Conservation (phyloP, 768 basidiomycete species). For the Boletus coccyginus region DNA sequence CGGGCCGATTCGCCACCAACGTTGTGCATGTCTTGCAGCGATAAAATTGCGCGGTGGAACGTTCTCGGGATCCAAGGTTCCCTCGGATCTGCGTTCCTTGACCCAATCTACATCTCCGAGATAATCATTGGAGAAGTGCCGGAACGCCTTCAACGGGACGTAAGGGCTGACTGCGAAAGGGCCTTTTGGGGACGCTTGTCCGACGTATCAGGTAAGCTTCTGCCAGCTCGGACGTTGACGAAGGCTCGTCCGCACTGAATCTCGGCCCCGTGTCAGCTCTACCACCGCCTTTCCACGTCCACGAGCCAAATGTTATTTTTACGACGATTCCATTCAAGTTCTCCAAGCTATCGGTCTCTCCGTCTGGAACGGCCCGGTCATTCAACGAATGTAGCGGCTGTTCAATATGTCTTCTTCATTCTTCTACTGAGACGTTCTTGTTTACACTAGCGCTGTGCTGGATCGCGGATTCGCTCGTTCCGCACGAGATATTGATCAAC, state of each 20-base stretch:
- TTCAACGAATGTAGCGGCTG: conserved; percentile 65
- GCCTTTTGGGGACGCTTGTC: conserved; percentile 62
- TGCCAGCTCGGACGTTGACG: background rate
- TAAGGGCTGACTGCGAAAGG: conserved; percentile 61
- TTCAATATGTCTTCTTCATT: background rate
- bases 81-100: conserved; percentile 52
- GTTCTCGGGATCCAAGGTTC: conserved; percentile 86
- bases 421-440: background rate
- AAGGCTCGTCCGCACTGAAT: background rate
- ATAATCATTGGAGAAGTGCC: conserved; percentile 77
- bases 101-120: conserved; percentile 60
- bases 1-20: conserved; percentile 86
- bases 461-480: conserved; percentile 47
- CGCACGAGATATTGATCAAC: conserved; percentile 68
- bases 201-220: conserved; percentile 37
- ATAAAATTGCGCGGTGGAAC: conserved; percentile 90
- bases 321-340: conserved; percentile 56
- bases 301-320: conserved; percentile 53
- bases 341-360: conserved; percentile 44
- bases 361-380: conserved; percentile 37
- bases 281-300: conserved; percentile 46
- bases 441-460: conserved; percentile 61
- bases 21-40: conserved; percentile 87
- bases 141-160: conserved; percentile 33
- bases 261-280: conserved; percentile 35